Percentiles rank a stretch among this genome's conserved stretches.
Conservation (phyloP, 495 filamentous ascomycete genomes). For the Neurospora sp. region DNA sequence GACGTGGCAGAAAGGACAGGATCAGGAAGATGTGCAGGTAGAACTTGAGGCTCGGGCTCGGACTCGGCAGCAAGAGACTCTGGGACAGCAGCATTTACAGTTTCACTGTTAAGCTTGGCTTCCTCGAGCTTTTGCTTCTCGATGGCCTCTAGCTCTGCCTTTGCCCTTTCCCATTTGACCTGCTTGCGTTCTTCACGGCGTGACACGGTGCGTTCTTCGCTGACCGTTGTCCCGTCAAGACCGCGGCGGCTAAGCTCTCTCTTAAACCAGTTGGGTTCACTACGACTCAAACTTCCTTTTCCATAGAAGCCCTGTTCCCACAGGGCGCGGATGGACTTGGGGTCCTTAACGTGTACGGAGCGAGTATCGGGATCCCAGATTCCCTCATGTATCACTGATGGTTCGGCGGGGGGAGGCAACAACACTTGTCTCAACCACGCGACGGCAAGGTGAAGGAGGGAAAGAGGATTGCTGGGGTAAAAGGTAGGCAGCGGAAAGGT, state of each 20-base stretch:
- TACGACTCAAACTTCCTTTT: conserved; percentile 83
- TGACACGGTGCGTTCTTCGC: conserved; percentile 67
- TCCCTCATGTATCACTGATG: conserved; percentile 53
- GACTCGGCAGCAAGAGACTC: background rate
- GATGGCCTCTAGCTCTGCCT: conserved; percentile 68
- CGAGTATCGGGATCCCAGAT: conserved; percentile 69
- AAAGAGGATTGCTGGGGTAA: conserved; percentile 87
- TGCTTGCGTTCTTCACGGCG: conserved; percentile 70
- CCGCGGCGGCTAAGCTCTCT: conserved; percentile 66
- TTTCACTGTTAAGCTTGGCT: conserved; percentile 24
- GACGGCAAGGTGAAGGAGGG: conserved; percentile 66
- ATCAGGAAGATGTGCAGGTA: background rate
- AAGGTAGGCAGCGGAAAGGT: conserved; percentile 75
- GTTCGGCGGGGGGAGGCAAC: conserved; percentile 55
- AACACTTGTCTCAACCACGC: conserved; percentile 65
- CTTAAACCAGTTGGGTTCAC: conserved; percentile 87
- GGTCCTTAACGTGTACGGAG: conserved; percentile 76
- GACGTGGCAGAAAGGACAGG: background rate
- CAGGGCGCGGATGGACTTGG: conserved; percentile 59
- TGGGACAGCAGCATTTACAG: background rate
- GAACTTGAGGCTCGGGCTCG: background rate
- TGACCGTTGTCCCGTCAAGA: conserved; percentile 41
- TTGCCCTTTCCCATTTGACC: conserved; percentile 84
- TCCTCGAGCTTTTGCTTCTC: conserved; percentile 59
- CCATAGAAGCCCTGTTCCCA: conserved; percentile 97